Conservation (phyloP, 2,329 filamentous ascomycete genomes). For the Knufia petricola region DNA sequence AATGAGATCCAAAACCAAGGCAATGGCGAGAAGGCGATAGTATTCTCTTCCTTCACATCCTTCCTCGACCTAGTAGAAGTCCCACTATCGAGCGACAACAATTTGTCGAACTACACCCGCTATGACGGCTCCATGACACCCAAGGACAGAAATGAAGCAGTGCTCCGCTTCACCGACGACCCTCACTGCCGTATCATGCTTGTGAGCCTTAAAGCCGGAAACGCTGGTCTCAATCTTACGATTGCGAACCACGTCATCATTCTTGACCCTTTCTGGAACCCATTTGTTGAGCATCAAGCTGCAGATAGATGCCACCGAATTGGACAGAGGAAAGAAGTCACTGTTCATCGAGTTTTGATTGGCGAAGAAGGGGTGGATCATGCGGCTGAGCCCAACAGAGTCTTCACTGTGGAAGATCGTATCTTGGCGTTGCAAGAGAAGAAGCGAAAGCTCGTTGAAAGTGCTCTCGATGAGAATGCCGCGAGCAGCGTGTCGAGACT, state of each 20-base stretch:
- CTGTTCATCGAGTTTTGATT: slow-evolving; percentile 71
- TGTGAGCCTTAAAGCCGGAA: slow-evolving; percentile 69
- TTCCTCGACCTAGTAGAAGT: slow-evolving; percentile 69
- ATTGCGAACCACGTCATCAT: slow-evolving; percentile 79
- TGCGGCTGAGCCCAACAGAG: neutral
- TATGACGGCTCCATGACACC: slow-evolving; percentile 71
- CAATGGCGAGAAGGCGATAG: slow-evolving; percentile 62
- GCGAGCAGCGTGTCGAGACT: slow-evolving; percentile 58
- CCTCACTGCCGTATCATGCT: slow-evolving; percentile 59
- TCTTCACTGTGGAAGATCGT: slow-evolving; percentile 69
- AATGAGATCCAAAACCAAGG: slow-evolving; percentile 38
- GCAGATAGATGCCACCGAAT: slow-evolving; percentile 84
- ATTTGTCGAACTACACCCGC: slow-evolving; percentile 51
- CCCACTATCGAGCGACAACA: slow-evolving; percentile 40
- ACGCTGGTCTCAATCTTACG: slow-evolving; percentile 77
- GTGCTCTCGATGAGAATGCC: slow-evolving; percentile 68
- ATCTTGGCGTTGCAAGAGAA: slow-evolving; percentile 69
- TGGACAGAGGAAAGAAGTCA: slow-evolving; percentile 63
- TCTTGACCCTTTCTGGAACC: slow-evolving; percentile 91
- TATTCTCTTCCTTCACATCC: slow-evolving; percentile 75
- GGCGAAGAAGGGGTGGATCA: slow-evolving; percentile 32
- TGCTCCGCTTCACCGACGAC: slow-evolving; percentile 57
- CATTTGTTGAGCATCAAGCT: slow-evolving; percentile 72
- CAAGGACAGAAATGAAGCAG: slow-evolving; percentile 55
- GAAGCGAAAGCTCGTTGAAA: slow-evolving; percentile 67